These are phyloP conservation scores for Ustilago trichophora DNA, from an alignment of 1,284 basidiomycete genomes.

Conservation along the genomic window DNA sequence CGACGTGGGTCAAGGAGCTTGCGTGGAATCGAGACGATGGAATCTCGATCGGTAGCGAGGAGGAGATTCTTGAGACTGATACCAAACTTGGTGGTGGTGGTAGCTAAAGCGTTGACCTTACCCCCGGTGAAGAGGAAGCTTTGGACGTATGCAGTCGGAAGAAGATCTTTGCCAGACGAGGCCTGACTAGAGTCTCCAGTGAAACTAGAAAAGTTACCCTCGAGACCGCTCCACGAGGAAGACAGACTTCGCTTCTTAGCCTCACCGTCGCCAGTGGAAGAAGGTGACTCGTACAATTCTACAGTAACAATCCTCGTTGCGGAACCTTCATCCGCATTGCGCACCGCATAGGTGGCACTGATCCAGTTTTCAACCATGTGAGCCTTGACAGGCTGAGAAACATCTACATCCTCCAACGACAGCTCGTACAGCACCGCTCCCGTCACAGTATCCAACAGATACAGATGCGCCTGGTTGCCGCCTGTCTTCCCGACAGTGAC, in stretches of 20 bases:
- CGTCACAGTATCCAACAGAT: constrained; percentile 80
- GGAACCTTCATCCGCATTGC: constrained; percentile 71
- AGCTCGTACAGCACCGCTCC: constrained; percentile 75
- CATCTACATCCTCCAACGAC: constrained; percentile 57
- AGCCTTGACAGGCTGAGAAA: constrained; percentile 71
- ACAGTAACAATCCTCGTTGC: constrained; percentile 71
- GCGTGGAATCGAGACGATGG: constrained; percentile 79
- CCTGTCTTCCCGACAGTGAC: constrained; percentile 63
- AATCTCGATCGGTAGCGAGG: constrained; percentile 81
- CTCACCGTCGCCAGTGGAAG: constrained; percentile 77
- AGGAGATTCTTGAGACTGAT: constrained; percentile 87
- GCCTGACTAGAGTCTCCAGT: constrained; percentile 28
- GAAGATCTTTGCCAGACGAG: neutral
- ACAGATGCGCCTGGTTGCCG: constrained; percentile 71
- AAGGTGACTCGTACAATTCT: constrained; percentile 79
- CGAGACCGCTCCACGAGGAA: constrained; percentile 24
- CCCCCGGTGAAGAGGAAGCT: constrained; percentile 76
- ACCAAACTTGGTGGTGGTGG: constrained; percentile 80
- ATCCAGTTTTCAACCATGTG: constrained; percentile 90
- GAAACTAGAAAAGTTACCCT: constrained; percentile 44
- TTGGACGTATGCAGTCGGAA: constrained; percentile 72
- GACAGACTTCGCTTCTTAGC: constrained; percentile 8
- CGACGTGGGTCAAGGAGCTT: constrained; percentile 84
- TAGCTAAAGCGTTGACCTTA: constrained; percentile 74
- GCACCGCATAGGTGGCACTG: constrained; percentile 75